Base-by-base conservation (phyloP, 371 early-diverging fungal genomes). In the Mucor circinelloides region DNA sequence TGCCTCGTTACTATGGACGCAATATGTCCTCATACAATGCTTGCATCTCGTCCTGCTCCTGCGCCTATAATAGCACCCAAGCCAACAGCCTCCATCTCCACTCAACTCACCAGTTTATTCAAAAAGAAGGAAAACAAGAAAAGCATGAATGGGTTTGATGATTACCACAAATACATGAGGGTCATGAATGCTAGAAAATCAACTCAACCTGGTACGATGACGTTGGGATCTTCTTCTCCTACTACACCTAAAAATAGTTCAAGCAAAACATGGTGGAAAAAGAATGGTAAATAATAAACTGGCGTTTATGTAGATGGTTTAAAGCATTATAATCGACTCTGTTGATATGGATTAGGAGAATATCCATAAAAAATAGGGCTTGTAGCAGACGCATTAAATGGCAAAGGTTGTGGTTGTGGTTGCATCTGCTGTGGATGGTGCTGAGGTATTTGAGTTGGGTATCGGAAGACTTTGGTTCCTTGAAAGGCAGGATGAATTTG, bases 291-390 rank as follows among this genome's bases (percentile, higher is more conserved):
- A n/a, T 36, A 66, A 40, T 38, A 25, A 70, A 28, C 55, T n/a
- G 2, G 23, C 58, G n/a, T 36, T 56, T 19, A 58, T 63, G 12
- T 50, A 31, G 28, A n/a, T n/a, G n/a, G n/a, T n/a, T n/a, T n/a
- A n/a, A n/a, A n/a, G n/a, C n/a, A n/a, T 57, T 67, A 67, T 52
- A 46, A n/a, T 50, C 61, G 55, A 17, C 64, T 67, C 15, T 32
- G 32, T 55, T 60, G 60, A 57, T 58, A 58, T 31, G 58, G 32
- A 27, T 60, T 58, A n/a, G 54, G 32, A 40, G 62, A 2, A 57
- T 79, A 80, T n/a, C 80, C 80, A 64, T 67, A 77, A 34, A 75
- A 77, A 32, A 80, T 70, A 6, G 80, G 80, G 36, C 69, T 80
- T 7, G 59, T 68, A 12, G 64, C 63, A 19, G 80, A 63, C 7